Percentiles rank a stretch among this genome's conserved stretches.
These are phyloP conservation scores for Boletellus emodensis DNA, from an alignment of 768 basidiomycete genomes.

Conservation along the genomic window DNA sequence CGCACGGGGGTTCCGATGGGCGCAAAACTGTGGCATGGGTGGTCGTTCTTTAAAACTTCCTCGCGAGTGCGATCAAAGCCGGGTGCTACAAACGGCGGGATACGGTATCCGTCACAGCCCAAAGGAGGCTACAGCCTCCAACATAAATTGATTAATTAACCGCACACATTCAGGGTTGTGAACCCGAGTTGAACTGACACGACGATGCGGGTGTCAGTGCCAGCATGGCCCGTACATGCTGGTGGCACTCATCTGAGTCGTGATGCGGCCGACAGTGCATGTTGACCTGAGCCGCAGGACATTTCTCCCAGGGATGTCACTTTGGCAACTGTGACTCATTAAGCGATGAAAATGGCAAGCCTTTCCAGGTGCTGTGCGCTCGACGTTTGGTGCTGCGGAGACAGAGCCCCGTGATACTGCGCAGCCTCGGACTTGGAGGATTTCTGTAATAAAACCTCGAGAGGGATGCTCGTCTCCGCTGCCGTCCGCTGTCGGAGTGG, in stretches of 20 bases:
- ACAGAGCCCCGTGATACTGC: background rate
- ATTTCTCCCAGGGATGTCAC: background rate
- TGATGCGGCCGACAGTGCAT: background rate
- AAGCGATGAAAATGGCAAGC: background rate
- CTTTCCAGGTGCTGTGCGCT: background rate
- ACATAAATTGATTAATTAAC: conserved; percentile 18
- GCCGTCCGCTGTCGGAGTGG: background rate
- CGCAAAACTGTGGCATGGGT: conserved; percentile 24
- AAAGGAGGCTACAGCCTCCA: conserved; percentile 9
- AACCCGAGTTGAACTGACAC: conserved; percentile 8
- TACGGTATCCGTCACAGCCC: conserved; percentile 14
- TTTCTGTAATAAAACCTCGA: background rate
- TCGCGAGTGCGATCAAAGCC: conserved; percentile 7
- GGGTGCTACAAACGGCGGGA: conserved; percentile 10
- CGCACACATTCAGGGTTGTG: conserved; percentile 14
- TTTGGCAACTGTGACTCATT: background rate
- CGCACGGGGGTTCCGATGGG: conserved; percentile 12
- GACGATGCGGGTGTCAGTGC: background rate
- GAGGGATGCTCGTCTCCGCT: too few relatives aligned
- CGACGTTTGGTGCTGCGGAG: background rate
- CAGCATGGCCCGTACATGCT: background rate
- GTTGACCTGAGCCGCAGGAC: background rate
- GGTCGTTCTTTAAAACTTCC: background rate
- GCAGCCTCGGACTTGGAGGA: background rate
- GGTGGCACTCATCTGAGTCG: background rate